Evolutionary conservation across 2,329 filamentous ascomycete genomes (phyloP).

Genomic region (Rugonectria rugulosa): DNA sequence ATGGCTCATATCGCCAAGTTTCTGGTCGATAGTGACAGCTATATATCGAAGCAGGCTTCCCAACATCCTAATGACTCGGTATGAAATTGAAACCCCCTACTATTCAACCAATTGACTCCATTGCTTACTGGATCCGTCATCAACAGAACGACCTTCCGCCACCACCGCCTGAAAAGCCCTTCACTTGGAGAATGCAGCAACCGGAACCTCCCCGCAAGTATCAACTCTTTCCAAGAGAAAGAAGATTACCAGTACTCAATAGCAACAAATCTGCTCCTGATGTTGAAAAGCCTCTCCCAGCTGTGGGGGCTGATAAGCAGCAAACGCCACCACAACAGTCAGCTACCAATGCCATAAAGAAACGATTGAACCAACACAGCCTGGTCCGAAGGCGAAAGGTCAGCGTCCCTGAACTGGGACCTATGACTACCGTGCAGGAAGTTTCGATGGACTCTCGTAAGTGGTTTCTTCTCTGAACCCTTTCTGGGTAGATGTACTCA

Average conservation of each 20-base stretch:
- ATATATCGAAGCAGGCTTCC: conserved; percentile 60
- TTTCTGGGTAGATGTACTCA: conserved; percentile 25
- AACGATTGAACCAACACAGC: conserved; percentile 65
- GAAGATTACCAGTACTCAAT: conserved; percentile 51
- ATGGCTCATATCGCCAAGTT: conserved; percentile 72
- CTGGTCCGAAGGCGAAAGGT: conserved; percentile 67
- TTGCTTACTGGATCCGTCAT: conserved; percentile 26
- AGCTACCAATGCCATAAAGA: conserved; percentile 52
- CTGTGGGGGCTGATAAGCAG: conserved; percentile 51
- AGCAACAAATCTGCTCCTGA: conserved; percentile 58
- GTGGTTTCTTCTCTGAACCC: conserved; percentile 38
- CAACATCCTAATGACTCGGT: conserved; percentile 55
- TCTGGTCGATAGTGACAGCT: conserved; percentile 59
- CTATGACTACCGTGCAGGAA: conserved; percentile 75
- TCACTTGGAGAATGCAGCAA: conserved; percentile 67
- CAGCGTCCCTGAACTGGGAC: conserved; percentile 69
- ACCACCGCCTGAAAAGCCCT: conserved; percentile 55
- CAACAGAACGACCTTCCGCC: conserved; percentile 31
- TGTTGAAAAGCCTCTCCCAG: conserved; percentile 57
- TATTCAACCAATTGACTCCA: conserved; percentile 16
- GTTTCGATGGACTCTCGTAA: conserved; percentile 74
- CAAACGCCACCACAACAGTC: conserved; percentile 19
- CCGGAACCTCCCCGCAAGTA: conserved; percentile 62
- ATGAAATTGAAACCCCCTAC: conserved; percentile 32
- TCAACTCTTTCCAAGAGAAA: conserved; percentile 66